phyloP scores from a whole-genome alignment of 1,284 basidiomycete species.

The Ganoderma multipileum region DNA sequence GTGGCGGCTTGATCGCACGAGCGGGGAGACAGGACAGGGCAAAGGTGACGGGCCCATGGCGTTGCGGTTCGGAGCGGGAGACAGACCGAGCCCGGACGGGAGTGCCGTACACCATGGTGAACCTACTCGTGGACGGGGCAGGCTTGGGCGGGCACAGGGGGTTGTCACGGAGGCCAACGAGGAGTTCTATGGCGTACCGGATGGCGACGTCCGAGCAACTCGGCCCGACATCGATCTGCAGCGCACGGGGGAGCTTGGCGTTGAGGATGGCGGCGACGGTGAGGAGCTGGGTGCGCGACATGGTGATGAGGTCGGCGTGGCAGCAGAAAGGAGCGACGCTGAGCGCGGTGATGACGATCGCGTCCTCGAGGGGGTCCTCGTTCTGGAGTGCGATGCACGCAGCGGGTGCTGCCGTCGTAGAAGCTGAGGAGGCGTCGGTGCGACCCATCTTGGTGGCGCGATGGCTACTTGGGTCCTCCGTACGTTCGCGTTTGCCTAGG shows the following conservation, averaged over 20 bases:
- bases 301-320: slow-evolving; percentile 64
- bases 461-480: slow-evolving; percentile 16
- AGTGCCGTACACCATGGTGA: neutral
- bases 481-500: slow-evolving; percentile 34
- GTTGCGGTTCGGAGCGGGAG: neutral
- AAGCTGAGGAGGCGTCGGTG: neutral
- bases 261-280: slow-evolving; percentile 55
- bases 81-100: neutral
- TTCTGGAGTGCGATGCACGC: slow-evolving; percentile 48
- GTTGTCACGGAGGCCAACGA: slow-evolving; percentile 54
- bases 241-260: slow-evolving; percentile 50
- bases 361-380: slow-evolving; percentile 54
- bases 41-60: neutral
- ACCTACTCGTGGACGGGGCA: slow-evolving; percentile 10
- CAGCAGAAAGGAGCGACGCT: slow-evolving; percentile 62
- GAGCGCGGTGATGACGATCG: slow-evolving; percentile 62
- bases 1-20: slow-evolving; percentile 24
- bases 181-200: slow-evolving; percentile 53
- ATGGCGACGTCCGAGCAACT: slow-evolving; percentile 45
- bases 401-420: neutral
- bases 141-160: slow-evolving; percentile 15
- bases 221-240: slow-evolving; percentile 51
- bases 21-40: slow-evolving; percentile 29
- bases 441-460: neutral
- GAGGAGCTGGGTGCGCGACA: slow-evolving; percentile 54